Conservation (phyloP, 805 yeast species). For the Saturnispora zaruensis region DNA sequence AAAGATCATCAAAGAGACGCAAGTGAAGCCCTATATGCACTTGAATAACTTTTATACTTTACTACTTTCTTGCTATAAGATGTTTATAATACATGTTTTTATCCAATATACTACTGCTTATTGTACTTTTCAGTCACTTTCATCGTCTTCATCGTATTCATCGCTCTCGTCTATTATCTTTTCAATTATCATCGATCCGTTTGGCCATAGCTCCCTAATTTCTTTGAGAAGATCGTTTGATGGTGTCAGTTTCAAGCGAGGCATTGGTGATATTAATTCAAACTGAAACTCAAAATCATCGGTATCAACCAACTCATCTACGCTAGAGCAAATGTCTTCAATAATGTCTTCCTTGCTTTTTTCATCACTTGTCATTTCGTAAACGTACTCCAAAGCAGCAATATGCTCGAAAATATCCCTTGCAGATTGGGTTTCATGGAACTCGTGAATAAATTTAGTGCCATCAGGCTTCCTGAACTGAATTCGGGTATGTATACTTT, state of each 20-base stretch:
- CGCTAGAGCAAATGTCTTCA: slow-evolving; percentile 6
- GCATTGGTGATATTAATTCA: slow-evolving; percentile 31
- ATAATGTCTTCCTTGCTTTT: slow-evolving; percentile 5
- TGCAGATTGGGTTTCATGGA: slow-evolving; percentile 32
- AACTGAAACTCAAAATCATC: slow-evolving; percentile 20
- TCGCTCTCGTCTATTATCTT: slow-evolving; percentile 19
- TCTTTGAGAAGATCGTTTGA: slow-evolving; percentile 16
- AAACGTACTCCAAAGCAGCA: slow-evolving; percentile 31
- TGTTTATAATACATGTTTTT: neutral
- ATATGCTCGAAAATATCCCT: slow-evolving; percentile 44
- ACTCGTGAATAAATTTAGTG: slow-evolving; percentile 37
- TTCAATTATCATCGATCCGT: slow-evolving; percentile 31
- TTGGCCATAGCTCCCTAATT: slow-evolving; percentile 30
- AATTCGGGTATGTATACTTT: slow-evolving; percentile 32
- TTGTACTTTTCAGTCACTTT: neutral
- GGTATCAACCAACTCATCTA: slow-evolving; percentile 15
- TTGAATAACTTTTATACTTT: neutral
- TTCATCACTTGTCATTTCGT: slow-evolving; percentile 9
- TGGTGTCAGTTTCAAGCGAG: slow-evolving; percentile 26
- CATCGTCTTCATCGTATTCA: slow-evolving; percentile 14
- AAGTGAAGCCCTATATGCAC: neutral
- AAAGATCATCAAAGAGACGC: slow-evolving; percentile 7
- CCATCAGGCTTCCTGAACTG: slow-evolving; percentile 53
- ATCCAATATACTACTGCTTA: neutral
- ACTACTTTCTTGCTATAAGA: neutral